A percentile compares a stretch with the other conserved stretches of the same genome.
These are phyloP conservation scores for Scleroderma citrinum DNA, from an alignment of 768 basidiomycete species.

Conservation along the genomic window DNA sequence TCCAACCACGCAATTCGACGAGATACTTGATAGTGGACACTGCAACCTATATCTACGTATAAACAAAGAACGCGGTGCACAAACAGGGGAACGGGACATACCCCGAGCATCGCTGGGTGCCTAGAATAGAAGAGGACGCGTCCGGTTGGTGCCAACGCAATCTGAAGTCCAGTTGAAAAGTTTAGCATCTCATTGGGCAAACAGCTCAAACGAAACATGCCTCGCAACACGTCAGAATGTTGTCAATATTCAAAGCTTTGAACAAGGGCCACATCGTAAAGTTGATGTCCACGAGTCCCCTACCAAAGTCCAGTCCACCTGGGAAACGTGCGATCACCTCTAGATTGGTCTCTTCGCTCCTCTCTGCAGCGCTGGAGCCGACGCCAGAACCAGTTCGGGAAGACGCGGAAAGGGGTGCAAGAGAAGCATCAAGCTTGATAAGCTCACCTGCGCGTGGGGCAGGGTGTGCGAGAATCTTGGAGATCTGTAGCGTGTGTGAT, in stretches of 20 bases:
- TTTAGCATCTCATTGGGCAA: not conserved
- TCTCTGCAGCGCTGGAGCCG: conserved; percentile 18
- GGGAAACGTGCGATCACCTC: conserved; percentile 89
- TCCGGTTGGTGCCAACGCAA: conserved; percentile 83
- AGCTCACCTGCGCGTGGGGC: conserved; percentile 84
- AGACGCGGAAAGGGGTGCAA: conserved; percentile 33
- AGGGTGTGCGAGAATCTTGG: conserved; percentile 81
- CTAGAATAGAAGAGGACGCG: conserved; percentile 83
- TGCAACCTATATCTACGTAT: conserved; percentile 50
- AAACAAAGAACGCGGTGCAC: conserved; percentile 1
- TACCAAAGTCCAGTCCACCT: conserved; percentile 89
- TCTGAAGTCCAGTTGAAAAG: conserved; percentile 38
- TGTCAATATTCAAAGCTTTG: conserved; percentile 88
- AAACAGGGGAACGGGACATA: conserved; percentile 25
- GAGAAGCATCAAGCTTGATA: conserved; percentile 79
- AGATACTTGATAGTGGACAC: conserved; percentile 90
- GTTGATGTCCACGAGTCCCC: conserved; percentile 87
- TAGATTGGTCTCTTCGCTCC: conserved; percentile 41
- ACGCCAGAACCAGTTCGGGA: conserved; percentile 39
- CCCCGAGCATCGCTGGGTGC: conserved; percentile 88
- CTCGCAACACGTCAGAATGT: conserved; percentile 90
- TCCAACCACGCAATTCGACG: conserved; percentile 91
- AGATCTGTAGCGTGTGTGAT: conserved; percentile 85
- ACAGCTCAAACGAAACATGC: conserved; percentile 29
- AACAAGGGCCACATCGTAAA: conserved; percentile 98